Evolutionary conservation across 108 stramenopile genomes (phyloP).

Genomic region (Discostella stelligeroides): DNA sequence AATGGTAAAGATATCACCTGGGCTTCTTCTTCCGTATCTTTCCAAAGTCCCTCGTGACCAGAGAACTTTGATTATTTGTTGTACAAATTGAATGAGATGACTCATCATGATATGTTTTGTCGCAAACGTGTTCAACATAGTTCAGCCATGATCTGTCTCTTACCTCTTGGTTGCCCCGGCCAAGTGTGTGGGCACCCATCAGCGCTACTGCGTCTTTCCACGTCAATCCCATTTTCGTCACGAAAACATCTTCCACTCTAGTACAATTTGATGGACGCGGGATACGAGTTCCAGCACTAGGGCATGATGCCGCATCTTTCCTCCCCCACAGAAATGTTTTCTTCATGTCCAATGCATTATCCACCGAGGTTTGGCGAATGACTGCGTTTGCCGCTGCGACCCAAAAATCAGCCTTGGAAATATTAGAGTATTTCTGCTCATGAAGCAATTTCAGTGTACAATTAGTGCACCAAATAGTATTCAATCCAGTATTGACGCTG

Average conservation of each 20-base stretch:
- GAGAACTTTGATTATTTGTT: no score
- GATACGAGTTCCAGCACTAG: constrained; percentile 23
- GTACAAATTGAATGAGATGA: no score
- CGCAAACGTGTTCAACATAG: not conserved
- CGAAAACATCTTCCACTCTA: constrained; percentile 23
- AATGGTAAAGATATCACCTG: no score
- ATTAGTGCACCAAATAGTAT: constrained; percentile 37
- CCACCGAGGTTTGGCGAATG: constrained; percentile 39
- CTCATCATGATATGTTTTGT: not conserved
- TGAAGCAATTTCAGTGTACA: constrained; percentile 34
- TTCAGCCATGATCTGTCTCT: no score
- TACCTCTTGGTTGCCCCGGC: constrained; percentile 21
- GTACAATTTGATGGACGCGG: constrained; percentile 28
- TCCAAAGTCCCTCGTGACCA: constrained; percentile 47
- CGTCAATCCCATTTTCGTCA: constrained; percentile 43
- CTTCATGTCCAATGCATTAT: constrained; percentile 37
- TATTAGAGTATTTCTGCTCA: constrained; percentile 25
- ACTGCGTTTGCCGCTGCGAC: constrained; percentile 50
- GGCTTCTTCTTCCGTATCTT: constrained; percentile 18
- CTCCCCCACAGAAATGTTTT: constrained; percentile 40
- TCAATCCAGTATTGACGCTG: constrained; percentile 29
- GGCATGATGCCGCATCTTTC: constrained; percentile 23
- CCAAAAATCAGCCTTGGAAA: constrained; percentile 55
- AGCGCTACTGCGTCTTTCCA: constrained; percentile 51
- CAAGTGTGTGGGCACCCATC: constrained; percentile 50